Percentiles rank a stretch among this genome's conserved stretches.
Conservation (phyloP, 768 basidiomycete species). For the Collybia sp. region DNA sequence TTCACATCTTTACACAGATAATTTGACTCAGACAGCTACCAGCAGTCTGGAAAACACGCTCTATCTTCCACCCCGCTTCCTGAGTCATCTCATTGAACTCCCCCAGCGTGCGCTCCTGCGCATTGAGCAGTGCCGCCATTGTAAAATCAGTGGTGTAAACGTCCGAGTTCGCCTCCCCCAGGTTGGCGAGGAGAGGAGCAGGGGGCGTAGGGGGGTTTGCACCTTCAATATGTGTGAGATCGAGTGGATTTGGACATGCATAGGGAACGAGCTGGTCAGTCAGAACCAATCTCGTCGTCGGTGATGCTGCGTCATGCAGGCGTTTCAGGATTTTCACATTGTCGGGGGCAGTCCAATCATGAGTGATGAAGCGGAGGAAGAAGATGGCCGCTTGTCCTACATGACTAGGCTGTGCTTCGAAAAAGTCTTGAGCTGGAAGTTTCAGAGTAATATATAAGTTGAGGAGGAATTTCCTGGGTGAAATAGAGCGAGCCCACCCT, state of each 20-base stretch:
- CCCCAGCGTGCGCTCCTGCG: slow-evolving; percentile 4
- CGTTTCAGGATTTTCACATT: slow-evolving; percentile 16
- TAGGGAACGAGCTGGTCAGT: slow-evolving; percentile 12
- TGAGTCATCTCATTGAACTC: slow-evolving; percentile 4
- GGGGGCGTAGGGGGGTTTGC: slow-evolving; percentile 9
- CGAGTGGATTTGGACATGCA: slow-evolving; percentile 1
- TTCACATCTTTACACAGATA: slow-evolving; percentile 1
- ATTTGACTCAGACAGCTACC: slow-evolving; percentile 6
- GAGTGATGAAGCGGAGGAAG: slow-evolving; percentile 21
- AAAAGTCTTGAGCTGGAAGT: slow-evolving; percentile 8
- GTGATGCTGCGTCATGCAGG: slow-evolving; percentile 19
- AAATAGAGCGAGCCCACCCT: neutral
- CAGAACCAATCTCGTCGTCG: slow-evolving; percentile 19
- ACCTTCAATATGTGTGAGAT: neutral
- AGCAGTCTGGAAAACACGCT: slow-evolving; percentile 6
- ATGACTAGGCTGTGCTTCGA: slow-evolving; percentile 18
- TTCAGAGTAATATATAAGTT: no score
- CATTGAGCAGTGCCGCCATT: slow-evolving; percentile 8
- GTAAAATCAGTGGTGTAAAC: slow-evolving; percentile 5
- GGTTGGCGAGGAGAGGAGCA: slow-evolving; percentile 14
- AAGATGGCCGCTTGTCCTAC: slow-evolving; percentile 19
- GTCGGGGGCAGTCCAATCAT: slow-evolving; percentile 24
- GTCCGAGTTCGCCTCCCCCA: slow-evolving; percentile 9
- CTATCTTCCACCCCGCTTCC: slow-evolving; percentile 4
- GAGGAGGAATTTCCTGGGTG: neutral